Percentiles rank a stretch among this genome's conserved stretches.
These are phyloP conservation scores for Hibiscus tridactylites DNA, from an alignment of 345 rosid genomes.

Conservation along the genomic window DNA sequence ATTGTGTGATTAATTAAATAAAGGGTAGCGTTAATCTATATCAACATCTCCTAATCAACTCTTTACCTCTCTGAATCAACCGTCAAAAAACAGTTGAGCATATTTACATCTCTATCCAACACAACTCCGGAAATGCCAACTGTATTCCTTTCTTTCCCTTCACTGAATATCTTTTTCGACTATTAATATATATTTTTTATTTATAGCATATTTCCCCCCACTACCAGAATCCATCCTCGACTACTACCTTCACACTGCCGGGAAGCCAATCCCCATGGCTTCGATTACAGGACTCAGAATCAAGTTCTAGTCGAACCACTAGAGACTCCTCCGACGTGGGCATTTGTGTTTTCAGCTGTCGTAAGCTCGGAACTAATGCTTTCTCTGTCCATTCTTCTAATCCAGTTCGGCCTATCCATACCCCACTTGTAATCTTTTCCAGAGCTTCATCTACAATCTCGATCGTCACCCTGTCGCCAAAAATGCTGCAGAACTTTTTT, in stretches of 20 bases:
- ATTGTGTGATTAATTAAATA: constrained; percentile 15
- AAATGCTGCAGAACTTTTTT: constrained; percentile 37
- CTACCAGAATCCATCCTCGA: constrained; percentile 38
- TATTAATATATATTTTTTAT: not conserved
- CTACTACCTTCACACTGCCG: constrained; percentile 35
- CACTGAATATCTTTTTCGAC: not conserved
- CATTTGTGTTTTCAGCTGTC: constrained; percentile 36
- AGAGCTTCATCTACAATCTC: constrained; percentile 66
- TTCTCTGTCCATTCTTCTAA: constrained; percentile 78
- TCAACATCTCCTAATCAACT: constrained; percentile 26
- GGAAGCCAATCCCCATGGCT: constrained; percentile 57
- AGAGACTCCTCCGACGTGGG: constrained; percentile 26
- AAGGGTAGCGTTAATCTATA: constrained; percentile 22
- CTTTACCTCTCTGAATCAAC: constrained; percentile 7
- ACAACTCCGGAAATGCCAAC: constrained; percentile 7
- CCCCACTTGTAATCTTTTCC: constrained; percentile 56
- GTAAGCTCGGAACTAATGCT: constrained; percentile 61
- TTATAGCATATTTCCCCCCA: constrained; percentile 2
- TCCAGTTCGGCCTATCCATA: constrained; percentile 54
- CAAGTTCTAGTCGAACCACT: constrained; percentile 48
- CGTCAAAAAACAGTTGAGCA: constrained; percentile 24
- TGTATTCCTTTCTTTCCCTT: constrained; percentile 18
- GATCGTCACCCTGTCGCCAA: constrained; percentile 24
- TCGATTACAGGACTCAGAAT: constrained; percentile 25
- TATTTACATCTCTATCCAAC: constrained; percentile 54